Evolutionary conservation across 176 grass and related monocot genomes (phyloP).

Genomic region (Panicum miliaceum): DNA sequence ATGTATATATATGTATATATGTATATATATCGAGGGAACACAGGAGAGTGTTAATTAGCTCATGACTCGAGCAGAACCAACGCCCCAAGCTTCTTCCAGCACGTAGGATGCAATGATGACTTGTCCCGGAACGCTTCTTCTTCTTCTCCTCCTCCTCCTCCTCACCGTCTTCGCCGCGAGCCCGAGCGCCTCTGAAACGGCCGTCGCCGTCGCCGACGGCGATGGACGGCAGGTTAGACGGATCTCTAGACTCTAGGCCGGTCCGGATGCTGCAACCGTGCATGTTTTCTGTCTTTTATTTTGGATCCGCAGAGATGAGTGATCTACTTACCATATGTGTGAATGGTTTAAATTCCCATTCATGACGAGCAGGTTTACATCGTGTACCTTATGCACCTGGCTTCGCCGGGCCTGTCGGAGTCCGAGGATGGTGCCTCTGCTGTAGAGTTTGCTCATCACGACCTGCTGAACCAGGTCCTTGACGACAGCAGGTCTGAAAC

Average conservation of each 20-base stretch:
- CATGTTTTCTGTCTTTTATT: background rate
- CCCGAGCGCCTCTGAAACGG: background rate
- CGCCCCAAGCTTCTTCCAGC: background rate
- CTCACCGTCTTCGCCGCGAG: background rate
- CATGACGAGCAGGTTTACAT: background rate
- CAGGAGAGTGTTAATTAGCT: no score
- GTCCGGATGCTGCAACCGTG: background rate
- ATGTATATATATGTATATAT: no score
- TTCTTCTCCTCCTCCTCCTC: background rate
- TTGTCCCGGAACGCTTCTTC: background rate
- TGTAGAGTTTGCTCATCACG: constrained; percentile 7
- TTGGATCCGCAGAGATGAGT: background rate
- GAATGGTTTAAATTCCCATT: background rate
- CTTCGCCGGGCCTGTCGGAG: background rate
- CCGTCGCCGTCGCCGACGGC: background rate
- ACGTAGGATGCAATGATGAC: background rate
- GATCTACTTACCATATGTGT: background rate
- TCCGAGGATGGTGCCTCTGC: background rate
- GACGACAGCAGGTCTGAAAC: background rate
- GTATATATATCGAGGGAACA: no score
- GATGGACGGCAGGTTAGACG: background rate
- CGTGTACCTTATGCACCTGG: background rate
- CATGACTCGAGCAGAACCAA: no score
- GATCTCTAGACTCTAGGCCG: no score
- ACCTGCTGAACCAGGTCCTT: constrained; percentile 30